Conservation (phyloP, 192 early-diverging fungal species). For the Coemansia aciculifera region DNA sequence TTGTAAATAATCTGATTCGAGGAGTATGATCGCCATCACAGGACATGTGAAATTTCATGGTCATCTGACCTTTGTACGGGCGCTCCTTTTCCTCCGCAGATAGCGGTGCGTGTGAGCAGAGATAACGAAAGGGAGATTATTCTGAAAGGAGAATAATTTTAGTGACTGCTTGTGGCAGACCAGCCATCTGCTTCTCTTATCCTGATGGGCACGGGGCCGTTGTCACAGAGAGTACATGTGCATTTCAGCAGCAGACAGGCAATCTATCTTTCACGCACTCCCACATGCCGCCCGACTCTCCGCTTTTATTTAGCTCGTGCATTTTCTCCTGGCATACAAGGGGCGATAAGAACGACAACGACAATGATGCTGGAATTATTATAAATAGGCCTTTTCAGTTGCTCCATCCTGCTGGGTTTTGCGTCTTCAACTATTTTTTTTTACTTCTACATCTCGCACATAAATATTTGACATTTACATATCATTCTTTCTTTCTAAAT, state of each 20-base stretch:
- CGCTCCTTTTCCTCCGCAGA: not conserved
- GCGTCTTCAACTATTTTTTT: not conserved
- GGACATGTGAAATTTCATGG: not conserved
- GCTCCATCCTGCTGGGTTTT: not conserved
- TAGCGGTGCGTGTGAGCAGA: too few species aligned
- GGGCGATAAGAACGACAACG: not conserved
- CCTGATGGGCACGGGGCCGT: conserved; percentile 1
- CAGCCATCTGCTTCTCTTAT: not conserved
- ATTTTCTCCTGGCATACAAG: not conserved
- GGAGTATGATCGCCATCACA: not conserved
- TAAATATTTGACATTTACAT: not conserved
- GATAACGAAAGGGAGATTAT: too few species aligned
- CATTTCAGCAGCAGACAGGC: conserved; percentile 4
- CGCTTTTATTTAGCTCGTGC: conserved; percentile 1
- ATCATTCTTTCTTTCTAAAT: not conserved
- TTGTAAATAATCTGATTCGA: not conserved
- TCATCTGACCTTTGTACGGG: not conserved
- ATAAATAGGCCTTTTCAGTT: not conserved
- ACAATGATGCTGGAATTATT: not conserved
- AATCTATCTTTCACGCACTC: conserved; percentile 1
- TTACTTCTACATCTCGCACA: not conserved
- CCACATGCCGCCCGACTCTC: not conserved
- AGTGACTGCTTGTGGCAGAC: not conserved
- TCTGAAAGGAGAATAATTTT: not conserved
- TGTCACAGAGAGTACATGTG: conserved; percentile 3